Evolutionary conservation across 768 basidiomycete genomes (phyloP).

Genomic region (Pleurotus cornucopiae): DNA sequence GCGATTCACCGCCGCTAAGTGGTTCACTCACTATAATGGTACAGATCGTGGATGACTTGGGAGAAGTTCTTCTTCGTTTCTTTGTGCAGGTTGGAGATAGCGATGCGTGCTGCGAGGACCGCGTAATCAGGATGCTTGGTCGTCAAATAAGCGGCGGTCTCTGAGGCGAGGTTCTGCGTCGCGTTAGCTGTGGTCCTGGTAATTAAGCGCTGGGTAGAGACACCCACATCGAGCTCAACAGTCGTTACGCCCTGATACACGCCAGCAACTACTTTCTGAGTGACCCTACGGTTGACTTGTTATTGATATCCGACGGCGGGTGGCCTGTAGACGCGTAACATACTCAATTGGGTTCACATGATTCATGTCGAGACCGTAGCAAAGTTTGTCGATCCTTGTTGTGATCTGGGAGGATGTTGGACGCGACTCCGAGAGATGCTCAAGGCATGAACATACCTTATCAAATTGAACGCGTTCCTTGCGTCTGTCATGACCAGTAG

Average conservation of each 20-base stretch:
- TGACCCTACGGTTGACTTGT: conserved; percentile 46
- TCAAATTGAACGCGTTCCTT: conserved; percentile 94
- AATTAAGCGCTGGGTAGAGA: neutral
- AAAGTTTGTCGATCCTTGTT: conserved; percentile 82
- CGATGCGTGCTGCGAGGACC: conserved; percentile 96
- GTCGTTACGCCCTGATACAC: conserved; percentile 97
- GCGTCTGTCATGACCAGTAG: conserved; percentile 41
- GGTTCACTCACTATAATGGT: conserved; percentile 66
- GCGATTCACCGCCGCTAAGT: neutral
- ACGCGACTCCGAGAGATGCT: conserved; percentile 12
- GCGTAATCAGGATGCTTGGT: conserved; percentile 98
- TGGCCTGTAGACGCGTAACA: conserved; percentile 17
- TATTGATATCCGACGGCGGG: no score
- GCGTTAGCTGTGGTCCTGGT: neutral
- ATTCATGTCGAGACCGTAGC: conserved; percentile 91
- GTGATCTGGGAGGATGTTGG: conserved; percentile 58
- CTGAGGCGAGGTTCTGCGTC: conserved; percentile 85
- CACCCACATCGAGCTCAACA: conserved; percentile 88
- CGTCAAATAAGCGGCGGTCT: conserved; percentile 96
- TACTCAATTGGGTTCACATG: conserved; percentile 93
- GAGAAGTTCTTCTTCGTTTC: conserved; percentile 99
- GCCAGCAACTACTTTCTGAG: conserved; percentile 90
- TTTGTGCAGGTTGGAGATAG: conserved; percentile 98
- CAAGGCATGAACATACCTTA: conserved; percentile 51
- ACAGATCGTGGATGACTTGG: conserved; percentile 85